Percentiles rank a stretch among this genome's conserved stretches.
These are phyloP conservation scores for Umbelopsis isabellina DNA, from an alignment of 192 early-diverging fungal genomes.

Conservation along the genomic window DNA sequence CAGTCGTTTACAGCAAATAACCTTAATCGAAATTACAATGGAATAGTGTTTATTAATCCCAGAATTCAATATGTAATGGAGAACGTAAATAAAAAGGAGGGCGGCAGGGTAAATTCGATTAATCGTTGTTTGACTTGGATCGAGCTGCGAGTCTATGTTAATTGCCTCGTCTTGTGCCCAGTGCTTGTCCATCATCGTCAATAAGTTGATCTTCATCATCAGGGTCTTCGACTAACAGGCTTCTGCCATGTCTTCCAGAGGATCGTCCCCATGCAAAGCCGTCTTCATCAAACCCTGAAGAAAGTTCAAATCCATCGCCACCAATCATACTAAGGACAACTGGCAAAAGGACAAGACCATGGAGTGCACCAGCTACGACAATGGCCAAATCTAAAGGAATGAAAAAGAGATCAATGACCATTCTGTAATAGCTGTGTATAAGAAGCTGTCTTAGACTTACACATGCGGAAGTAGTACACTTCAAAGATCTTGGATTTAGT, in stretches of 20 bases:
- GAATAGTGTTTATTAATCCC: too few species aligned
- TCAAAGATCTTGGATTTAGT: slow-evolving; percentile 71
- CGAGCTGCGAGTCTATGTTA: not conserved
- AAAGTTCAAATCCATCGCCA: slow-evolving; percentile 42
- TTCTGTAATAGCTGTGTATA: not conserved
- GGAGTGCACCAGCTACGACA: slow-evolving; percentile 60
- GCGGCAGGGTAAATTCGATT: too few species aligned
- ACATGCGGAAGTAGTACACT: slow-evolving; percentile 72
- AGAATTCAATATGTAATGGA: too few species aligned
- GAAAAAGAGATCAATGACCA: not conserved
- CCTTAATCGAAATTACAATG: too few species aligned
- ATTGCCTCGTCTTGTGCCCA: not conserved
- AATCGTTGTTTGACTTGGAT: too few species aligned
- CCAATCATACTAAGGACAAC: slow-evolving; percentile 58
- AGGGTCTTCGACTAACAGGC: not conserved
- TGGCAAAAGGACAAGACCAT: slow-evolving; percentile 62
- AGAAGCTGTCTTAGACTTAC: slow-evolving; percentile 26
- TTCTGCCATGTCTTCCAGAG: slow-evolving; percentile 2
- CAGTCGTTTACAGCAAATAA: too few species aligned
- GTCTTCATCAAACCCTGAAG: slow-evolving; percentile 47
- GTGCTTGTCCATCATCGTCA: slow-evolving; percentile 15
- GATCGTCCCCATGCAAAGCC: slow-evolving; percentile 33
- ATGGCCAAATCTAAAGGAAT: slow-evolving; percentile 50
- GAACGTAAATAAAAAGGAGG: too few species aligned
- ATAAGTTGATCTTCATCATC: slow-evolving; percentile 9